Evolutionary conservation across 202 grass and related monocot genomes (phyloP).

Genomic region (Dendrocalamus latiflorus): DNA sequence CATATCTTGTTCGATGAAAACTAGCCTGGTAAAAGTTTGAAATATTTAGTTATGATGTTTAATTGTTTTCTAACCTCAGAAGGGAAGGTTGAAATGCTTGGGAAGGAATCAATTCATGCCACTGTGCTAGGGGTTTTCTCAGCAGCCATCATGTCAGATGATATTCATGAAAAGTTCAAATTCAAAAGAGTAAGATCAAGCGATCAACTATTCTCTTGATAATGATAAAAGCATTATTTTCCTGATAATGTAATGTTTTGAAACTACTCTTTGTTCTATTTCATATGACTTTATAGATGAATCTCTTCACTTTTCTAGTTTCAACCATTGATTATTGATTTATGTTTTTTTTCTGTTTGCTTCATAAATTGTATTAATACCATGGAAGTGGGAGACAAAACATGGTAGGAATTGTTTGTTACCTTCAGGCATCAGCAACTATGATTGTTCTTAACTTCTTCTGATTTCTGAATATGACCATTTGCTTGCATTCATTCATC

Average conservation of each 20-base stretch:
- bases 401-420: neutral
- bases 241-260: neutral
- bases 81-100: slow-evolving; percentile 82
- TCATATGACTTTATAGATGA: neutral
- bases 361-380: no score
- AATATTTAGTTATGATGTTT: slow-evolving; percentile 33
- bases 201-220: slow-evolving; percentile 1
- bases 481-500: neutral
- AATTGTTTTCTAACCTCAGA: slow-evolving; percentile 45
- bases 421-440: neutral
- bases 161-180: slow-evolving; percentile 62
- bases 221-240: neutral
- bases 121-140: slow-evolving; percentile 77
- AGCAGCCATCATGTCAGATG: slow-evolving; percentile 69
- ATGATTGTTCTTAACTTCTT: neutral
- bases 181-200: slow-evolving; percentile 52
- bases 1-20: neutral
- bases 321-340: neutral
- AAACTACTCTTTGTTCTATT: slow-evolving; percentile 4
- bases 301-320: slow-evolving; percentile 2
- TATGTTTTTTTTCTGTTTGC: neutral
- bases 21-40: neutral
- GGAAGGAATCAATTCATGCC: slow-evolving; percentile 82
- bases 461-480: neutral
- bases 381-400: neutral